phyloP scores from a whole-genome alignment of 139 green algal genomes.

The Chlorella sp. region DNA sequence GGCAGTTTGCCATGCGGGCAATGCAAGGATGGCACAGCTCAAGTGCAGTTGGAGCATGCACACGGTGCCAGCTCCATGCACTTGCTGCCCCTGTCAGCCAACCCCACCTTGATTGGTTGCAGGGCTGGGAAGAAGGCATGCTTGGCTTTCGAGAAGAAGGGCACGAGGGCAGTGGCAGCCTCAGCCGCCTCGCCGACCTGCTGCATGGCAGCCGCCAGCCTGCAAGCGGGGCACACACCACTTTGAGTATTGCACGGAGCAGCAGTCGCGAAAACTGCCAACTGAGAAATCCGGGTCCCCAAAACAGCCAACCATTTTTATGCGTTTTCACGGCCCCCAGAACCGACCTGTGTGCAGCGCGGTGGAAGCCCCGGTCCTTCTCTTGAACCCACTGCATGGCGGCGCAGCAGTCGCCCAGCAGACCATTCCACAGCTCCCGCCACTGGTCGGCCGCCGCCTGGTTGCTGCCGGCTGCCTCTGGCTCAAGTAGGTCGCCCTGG shows the following conservation, averaged over 20 bases:
- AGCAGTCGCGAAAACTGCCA: no score
- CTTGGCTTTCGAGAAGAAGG: conserved; percentile 3
- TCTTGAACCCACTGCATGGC: conserved; percentile 28
- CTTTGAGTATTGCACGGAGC: no score
- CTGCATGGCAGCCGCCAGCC: conserved; percentile 14
- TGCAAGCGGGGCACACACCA: conserved; percentile 10
- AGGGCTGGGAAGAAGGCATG: background rate
- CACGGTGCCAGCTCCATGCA: no score
- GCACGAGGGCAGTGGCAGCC: background rate
- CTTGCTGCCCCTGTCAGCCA: background rate
- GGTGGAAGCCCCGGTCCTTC: conserved; percentile 9
- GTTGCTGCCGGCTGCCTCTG: background rate
- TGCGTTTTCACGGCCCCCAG: no score
- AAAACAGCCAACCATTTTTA: no score
- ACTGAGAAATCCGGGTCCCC: no score
- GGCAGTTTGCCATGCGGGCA: no score
- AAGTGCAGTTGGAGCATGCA: no score
- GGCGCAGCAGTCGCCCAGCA: conserved; percentile 25
- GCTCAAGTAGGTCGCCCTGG: background rate
- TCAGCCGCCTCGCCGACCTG: background rate
- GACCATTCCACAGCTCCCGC: background rate
- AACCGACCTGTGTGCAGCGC: conserved; percentile 6
- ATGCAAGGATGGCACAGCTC: no score
- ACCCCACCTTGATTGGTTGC: background rate
- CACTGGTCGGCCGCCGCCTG: background rate